Conservation (phyloP, 2,329 filamentous ascomycete genomes). For the Pseudocercospora ulei region DNA sequence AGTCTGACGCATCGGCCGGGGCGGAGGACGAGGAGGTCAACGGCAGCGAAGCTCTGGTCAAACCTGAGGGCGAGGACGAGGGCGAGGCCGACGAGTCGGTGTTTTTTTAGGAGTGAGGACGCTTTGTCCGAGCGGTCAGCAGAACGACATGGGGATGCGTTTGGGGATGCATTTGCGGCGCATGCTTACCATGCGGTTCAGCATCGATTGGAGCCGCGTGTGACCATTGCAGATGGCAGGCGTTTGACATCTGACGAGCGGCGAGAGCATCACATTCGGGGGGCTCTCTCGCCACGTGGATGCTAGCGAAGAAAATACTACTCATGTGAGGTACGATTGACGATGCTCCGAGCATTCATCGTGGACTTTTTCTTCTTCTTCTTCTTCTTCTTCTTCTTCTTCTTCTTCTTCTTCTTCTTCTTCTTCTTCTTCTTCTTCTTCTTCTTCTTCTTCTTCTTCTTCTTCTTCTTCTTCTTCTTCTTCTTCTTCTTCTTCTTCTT, state of each 20-base stretch:
- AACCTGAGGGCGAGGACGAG: background rate
- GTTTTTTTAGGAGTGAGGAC: too few species aligned
- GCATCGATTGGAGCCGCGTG: slow-evolving; percentile 1
- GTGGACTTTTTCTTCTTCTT: too few species aligned
- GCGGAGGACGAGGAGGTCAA: slow-evolving; percentile 10
- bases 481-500: too few species aligned
- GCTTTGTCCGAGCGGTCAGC: slow-evolving; percentile 4
- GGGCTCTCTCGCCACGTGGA: slow-evolving; percentile 3
- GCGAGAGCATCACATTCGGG: slow-evolving; percentile 1
- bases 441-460: too few species aligned
- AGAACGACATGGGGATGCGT: background rate
- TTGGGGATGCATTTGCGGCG: background rate
- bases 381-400: too few species aligned
- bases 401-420: too few species aligned
- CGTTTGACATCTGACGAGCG: slow-evolving; percentile 1
- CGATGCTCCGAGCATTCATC: too few species aligned
- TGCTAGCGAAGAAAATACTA: background rate
- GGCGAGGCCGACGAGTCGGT: slow-evolving; percentile 4
- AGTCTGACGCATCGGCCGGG: slow-evolving; percentile 11
- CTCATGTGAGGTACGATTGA: slow-evolving; percentile 3
- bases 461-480: too few species aligned
- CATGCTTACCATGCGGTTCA: slow-evolving; percentile 3
- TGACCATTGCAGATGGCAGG: slow-evolving; percentile 1
- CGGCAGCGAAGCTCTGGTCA: slow-evolving; percentile 1
- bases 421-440: too few species aligned